Conservation (phyloP, 306 rosid species). For the Vicia sativa region DNA sequence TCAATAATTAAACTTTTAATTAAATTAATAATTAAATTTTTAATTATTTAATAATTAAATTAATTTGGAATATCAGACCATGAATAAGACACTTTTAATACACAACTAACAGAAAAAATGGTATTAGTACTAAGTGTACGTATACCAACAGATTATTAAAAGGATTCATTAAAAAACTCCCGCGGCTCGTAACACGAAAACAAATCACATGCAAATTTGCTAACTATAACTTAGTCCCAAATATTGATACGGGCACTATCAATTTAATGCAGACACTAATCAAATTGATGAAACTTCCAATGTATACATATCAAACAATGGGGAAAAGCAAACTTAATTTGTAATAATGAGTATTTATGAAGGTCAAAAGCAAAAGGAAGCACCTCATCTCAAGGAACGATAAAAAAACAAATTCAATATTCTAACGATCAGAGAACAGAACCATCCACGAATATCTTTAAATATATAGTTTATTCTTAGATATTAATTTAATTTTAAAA, state of each 20-base stretch:
- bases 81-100: too few relatives aligned
- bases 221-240: conserved; percentile 11
- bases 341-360: conserved; percentile 27
- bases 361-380: conserved; percentile 33
- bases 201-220: conserved; percentile 33
- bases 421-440: conserved; percentile 43
- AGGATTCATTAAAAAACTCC: neutral
- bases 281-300: conserved; percentile 30
- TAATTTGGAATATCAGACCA: too few relatives aligned
- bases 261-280: conserved; percentile 33
- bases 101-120: too few relatives aligned
- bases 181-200: conserved; percentile 37
- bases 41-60: too few relatives aligned
- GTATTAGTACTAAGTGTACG: too few relatives aligned
- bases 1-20: too few relatives aligned
- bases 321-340: conserved; percentile 30
- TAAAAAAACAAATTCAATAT: conserved; percentile 24
- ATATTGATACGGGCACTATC: conserved; percentile 29
- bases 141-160: too few relatives aligned
- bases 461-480: too few relatives aligned
- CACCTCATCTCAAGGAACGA: conserved; percentile 31
- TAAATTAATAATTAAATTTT: too few relatives aligned
- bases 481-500: too few relatives aligned
- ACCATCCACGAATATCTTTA: conserved; percentile 43
- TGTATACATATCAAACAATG: conserved; percentile 15